phyloP scores from a whole-genome alignment of 2,329 filamentous ascomycete species.

The Aspergillus nomiae region DNA sequence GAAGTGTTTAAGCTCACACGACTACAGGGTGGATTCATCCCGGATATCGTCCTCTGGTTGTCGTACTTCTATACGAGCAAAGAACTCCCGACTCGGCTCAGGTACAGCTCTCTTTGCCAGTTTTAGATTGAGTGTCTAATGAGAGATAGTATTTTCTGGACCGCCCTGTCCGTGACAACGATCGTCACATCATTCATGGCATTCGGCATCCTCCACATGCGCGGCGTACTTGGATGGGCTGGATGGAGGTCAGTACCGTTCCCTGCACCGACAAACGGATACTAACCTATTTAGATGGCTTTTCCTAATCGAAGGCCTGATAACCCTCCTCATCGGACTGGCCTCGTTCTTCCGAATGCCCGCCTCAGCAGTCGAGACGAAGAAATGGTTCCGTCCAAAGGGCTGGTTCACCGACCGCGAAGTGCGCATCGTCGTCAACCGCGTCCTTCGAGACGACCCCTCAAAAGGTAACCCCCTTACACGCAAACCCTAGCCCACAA shows the following conservation, averaged over 20 bases:
- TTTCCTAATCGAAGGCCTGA: constrained; percentile 59
- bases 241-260: constrained; percentile 51
- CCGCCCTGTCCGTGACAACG: constrained; percentile 50
- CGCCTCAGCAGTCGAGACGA: constrained; percentile 53
- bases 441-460: constrained; percentile 61
- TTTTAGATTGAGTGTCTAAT: neutral
- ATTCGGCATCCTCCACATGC: constrained; percentile 39
- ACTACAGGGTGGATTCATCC: constrained; percentile 59
- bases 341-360: constrained; percentile 60
- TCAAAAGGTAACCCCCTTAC: constrained; percentile 46
- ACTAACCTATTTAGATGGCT: constrained; percentile 42
- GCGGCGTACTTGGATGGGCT: constrained; percentile 30
- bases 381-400: constrained; percentile 56
- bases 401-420: constrained; percentile 65
- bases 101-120: constrained; percentile 9
- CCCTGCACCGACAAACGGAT: no score
- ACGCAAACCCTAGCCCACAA: neutral
- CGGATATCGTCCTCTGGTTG: constrained; percentile 61
- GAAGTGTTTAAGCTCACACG: neutral
- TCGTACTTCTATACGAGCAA: constrained; percentile 71
- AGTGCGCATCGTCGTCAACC: constrained; percentile 63
- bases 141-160: constrained; percentile 63
- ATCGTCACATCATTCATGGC: constrained; percentile 41
- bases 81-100: constrained; percentile 49
- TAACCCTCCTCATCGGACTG: constrained; percentile 57